Conservation (phyloP, 441 rosid species). For the Manihot esculenta region DNA sequence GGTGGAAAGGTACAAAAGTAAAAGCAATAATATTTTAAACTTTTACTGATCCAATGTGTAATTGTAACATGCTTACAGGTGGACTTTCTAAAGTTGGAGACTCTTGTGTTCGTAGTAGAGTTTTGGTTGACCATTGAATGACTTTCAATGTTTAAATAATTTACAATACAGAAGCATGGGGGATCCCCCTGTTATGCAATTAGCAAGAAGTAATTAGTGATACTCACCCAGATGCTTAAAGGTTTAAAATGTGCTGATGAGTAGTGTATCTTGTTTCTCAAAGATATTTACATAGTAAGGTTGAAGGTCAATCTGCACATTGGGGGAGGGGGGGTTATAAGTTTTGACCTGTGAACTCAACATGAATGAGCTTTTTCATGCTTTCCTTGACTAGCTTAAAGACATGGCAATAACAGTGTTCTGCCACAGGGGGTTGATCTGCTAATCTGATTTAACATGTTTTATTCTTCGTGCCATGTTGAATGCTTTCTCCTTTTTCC, state of each 20-base stretch:
- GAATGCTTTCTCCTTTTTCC: constrained; percentile 1
- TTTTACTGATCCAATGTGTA: not conserved
- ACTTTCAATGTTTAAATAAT: not conserved
- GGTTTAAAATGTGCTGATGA: not conserved
- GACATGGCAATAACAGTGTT: too few species aligned
- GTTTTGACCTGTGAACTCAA: too few species aligned
- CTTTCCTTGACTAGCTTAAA: too few species aligned
- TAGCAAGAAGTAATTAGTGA: not conserved
- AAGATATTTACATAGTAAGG: too few species aligned
- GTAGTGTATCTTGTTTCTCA: not conserved
- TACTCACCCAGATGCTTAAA: not conserved
- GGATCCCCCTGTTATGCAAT: not conserved
- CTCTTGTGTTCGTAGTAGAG: not conserved
- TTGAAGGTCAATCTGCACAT: not conserved
- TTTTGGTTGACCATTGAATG: not conserved
- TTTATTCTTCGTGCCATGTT: not conserved
- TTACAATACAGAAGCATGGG: not conserved
- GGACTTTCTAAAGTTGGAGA: not conserved
- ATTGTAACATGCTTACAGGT: not conserved
- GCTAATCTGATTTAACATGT: too few species aligned
- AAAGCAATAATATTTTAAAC: not conserved
- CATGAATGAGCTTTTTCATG: too few species aligned
- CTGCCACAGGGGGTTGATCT: too few species aligned
- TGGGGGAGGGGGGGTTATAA: too few species aligned
- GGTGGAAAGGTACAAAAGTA: constrained; percentile 1